phyloP scores from a whole-genome alignment of 139 green algal genomes.

The Volvox reticuliferus region DNA sequence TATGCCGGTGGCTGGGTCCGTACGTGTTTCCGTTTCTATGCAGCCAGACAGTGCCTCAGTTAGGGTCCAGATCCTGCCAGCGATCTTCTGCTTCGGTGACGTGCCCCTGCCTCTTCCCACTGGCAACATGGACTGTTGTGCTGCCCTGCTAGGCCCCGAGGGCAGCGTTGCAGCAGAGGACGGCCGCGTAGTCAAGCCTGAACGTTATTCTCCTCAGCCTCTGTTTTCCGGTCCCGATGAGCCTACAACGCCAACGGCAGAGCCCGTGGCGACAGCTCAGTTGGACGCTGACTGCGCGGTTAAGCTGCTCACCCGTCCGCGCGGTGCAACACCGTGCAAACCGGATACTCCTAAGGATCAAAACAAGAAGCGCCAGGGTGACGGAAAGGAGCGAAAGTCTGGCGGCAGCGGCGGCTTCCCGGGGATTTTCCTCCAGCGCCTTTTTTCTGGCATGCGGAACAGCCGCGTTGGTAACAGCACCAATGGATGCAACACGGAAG shows the following conservation, averaged over 20 bases:
- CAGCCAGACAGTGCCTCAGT: background rate
- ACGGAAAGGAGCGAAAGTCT: background rate
- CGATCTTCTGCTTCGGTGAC: slow-evolving; percentile 14
- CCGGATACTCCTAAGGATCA: slow-evolving; percentile 23
- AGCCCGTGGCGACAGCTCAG: background rate
- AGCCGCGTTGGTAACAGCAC: background rate
- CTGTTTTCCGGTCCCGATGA: background rate
- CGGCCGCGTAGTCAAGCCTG: background rate
- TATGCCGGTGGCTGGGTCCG: background rate
- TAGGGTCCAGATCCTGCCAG: background rate
- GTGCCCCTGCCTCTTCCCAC: background rate
- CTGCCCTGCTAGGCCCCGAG: background rate
- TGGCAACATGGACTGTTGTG: background rate
- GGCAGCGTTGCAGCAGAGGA: background rate
- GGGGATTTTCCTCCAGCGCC: background rate
- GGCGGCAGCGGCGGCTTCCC: background rate
- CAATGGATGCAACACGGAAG: background rate
- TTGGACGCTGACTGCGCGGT: background rate
- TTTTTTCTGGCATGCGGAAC: background rate
- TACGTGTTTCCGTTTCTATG: background rate
- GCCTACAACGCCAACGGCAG: background rate
- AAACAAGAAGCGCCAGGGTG: background rate
- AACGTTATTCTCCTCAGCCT: no score
- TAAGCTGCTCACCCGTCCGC: background rate
- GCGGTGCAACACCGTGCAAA: background rate